phyloP scores from a whole-genome alignment of 139 green algal species.

The Volvox reticuliferus region DNA sequence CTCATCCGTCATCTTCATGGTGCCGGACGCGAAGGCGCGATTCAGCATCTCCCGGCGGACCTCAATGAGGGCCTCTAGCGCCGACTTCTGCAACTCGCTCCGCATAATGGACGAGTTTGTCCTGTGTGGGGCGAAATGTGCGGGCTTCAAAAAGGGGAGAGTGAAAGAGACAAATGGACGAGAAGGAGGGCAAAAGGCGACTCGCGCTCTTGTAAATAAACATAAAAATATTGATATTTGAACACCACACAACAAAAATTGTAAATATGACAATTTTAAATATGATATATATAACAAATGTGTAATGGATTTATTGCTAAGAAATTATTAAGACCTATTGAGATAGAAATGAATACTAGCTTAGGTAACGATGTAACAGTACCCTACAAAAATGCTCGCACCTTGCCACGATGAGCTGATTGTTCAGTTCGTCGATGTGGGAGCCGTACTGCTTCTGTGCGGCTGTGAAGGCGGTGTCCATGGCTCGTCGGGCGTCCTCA shows the following conservation, averaged over 20 bases:
- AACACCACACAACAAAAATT: too few species aligned
- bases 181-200: not conserved
- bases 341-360: too few species aligned
- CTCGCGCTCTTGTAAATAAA: too few species aligned
- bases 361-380: not conserved
- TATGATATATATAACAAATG: too few species aligned
- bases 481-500: slow-evolving; percentile 49
- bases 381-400: not conserved
- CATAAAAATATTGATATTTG: too few species aligned
- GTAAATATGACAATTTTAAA: too few species aligned
- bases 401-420: slow-evolving; percentile 51
- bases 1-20: slow-evolving; percentile 45
- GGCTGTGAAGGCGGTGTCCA: slow-evolving; percentile 33
- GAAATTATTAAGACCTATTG: too few species aligned
- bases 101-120: slow-evolving; percentile 47
- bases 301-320: too few species aligned
- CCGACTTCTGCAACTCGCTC: slow-evolving; percentile 47
- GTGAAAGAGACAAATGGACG: not conserved
- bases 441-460: slow-evolving; percentile 54
- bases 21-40: slow-evolving; percentile 23
- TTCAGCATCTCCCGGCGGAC: slow-evolving; percentile 55
- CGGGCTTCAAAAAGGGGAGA: not conserved
- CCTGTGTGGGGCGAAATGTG: not conserved
- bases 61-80: slow-evolving; percentile 59
- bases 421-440: slow-evolving; percentile 54